These are phyloP conservation scores for Pythium coloratum DNA, from an alignment of 352 stramenopile genomes.

Conservation along the genomic window DNA sequence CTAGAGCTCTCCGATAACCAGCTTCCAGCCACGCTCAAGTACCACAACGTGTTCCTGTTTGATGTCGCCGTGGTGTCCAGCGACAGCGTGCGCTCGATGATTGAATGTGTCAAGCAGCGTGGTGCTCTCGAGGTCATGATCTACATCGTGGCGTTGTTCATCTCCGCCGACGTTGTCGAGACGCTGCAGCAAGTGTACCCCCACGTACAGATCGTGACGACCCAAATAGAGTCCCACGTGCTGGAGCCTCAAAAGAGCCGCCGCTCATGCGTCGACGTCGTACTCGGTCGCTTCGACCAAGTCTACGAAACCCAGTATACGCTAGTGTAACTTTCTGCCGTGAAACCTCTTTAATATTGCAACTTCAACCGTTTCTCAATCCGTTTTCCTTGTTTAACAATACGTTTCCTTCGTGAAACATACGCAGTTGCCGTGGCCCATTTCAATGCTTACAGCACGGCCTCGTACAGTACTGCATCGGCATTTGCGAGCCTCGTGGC, in stretches of 20 bases:
- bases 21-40: conserved; percentile 40
- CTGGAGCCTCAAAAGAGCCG: conserved; percentile 19
- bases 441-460: too few species aligned
- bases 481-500: too few species aligned
- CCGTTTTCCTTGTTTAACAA: too few species aligned
- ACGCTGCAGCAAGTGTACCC: conserved; percentile 38
- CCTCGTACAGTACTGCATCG: too few species aligned
- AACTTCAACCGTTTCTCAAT: background rate
- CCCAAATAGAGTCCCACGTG: conserved; percentile 27
- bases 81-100: conserved; percentile 34
- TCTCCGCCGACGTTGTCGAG: conserved; percentile 35
- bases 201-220: conserved; percentile 32
- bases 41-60: conserved; percentile 61
- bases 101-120: conserved; percentile 37
- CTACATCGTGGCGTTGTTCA: conserved; percentile 46
- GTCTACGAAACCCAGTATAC: conserved; percentile 30
- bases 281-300: conserved; percentile 27
- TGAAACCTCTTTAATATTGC: background rate
- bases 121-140: conserved; percentile 54
- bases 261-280: conserved; percentile 26
- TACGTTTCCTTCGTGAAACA: too few species aligned
- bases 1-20: conserved; percentile 8
- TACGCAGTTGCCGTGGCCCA: too few species aligned
- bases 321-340: conserved; percentile 1
- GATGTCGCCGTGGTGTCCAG: conserved; percentile 39